phyloP scores from a whole-genome alignment of 345 rosid genomes.

The Salix suchowensis region DNA sequence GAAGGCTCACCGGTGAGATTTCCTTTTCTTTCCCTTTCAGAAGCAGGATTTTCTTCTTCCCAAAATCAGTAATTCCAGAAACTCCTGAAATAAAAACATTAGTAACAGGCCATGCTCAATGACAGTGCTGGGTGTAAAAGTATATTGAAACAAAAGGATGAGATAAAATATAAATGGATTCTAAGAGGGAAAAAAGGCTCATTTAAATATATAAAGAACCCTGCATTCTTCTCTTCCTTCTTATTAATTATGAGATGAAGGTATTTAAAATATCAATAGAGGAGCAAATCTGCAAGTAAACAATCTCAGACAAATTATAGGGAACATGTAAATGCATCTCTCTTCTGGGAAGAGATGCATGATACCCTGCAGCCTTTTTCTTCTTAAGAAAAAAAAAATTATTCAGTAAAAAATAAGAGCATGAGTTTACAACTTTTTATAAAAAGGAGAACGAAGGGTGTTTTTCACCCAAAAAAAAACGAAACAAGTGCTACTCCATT shows the following conservation, averaged over 20 bases:
- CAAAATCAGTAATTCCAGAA: constrained; percentile 33
- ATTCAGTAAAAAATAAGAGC: not conserved
- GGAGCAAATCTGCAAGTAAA: not conserved
- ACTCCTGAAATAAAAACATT: constrained; percentile 33
- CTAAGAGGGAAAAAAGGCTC: not conserved
- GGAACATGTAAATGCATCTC: too few species aligned
- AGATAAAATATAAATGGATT: not conserved
- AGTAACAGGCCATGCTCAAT: not conserved
- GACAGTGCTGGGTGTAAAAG: not conserved
- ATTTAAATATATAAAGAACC: not conserved
- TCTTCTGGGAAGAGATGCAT: not conserved
- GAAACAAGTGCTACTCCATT: not conserved
- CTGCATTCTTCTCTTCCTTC: not conserved
- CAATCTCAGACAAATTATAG: not conserved
- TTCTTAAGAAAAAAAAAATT: not conserved
- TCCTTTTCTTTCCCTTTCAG: constrained; percentile 62
- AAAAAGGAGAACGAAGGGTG: not conserved
- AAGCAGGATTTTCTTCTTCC: constrained; percentile 54
- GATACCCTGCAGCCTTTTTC: not conserved
- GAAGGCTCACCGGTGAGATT: constrained; percentile 41
- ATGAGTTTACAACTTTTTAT: not conserved
- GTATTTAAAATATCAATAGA: not conserved
- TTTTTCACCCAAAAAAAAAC: not conserved
- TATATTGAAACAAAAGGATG: not conserved
- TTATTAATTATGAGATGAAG: not conserved